These are phyloP conservation scores for Thuidium tamariscinum DNA, from an alignment of 225 moss, liverwort and hornwort species.

Conservation along the genomic window DNA sequence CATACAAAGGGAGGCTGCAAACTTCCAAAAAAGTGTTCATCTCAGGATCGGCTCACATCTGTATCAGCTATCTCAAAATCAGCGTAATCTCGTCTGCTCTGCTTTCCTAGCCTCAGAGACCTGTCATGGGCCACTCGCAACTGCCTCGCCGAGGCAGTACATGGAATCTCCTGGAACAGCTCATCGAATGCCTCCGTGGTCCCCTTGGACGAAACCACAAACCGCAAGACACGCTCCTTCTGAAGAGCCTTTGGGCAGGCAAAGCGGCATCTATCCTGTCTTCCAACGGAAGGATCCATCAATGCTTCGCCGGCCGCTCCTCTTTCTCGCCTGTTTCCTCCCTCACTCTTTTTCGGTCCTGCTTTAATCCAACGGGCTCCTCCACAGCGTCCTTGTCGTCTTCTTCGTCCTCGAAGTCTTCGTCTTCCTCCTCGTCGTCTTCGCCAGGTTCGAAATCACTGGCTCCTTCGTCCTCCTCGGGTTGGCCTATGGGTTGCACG, in stretches of 20 bases:
- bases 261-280: neutral
- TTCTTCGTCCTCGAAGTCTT: conserved; percentile 61
- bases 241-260: neutral
- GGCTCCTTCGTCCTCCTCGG: conserved; percentile 74
- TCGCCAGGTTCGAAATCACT: conserved; percentile 78
- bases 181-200: neutral
- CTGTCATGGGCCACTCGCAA: conserved; percentile 2
- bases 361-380: conserved; percentile 22
- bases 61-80: conserved; percentile 30
- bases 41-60: conserved; percentile 19
- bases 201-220: neutral
- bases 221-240: conserved; percentile 5
- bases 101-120: conserved; percentile 10
- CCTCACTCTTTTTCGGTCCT: conserved; percentile 46
- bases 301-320: conserved; percentile 58
- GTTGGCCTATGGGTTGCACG: conserved; percentile 56
- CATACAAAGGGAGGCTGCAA: conserved; percentile 26
- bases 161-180: neutral
- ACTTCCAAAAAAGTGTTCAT: conserved; percentile 29
- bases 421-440: conserved; percentile 58
- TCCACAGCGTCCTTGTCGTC: conserved; percentile 37
- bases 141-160: neutral
- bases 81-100: conserved; percentile 12
- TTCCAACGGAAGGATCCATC: neutral
- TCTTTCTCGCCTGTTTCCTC: conserved; percentile 57